Conservation (phyloP, 192 early-diverging fungal species). For the Funneliformis mosseae region DNA sequence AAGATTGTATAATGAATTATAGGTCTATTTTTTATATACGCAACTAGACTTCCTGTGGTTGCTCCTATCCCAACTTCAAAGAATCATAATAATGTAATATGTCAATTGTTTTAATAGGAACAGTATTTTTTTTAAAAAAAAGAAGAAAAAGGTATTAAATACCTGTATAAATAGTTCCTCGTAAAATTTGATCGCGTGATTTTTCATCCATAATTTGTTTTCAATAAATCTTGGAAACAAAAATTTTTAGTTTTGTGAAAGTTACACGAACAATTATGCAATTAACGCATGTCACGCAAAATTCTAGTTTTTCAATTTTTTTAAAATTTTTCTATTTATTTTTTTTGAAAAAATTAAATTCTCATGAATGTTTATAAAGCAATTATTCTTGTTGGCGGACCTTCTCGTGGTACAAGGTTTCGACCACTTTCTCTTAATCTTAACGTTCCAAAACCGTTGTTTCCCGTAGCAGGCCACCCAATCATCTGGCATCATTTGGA, state of each 20-base stretch:
- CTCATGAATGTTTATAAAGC: slow-evolving; percentile 63
- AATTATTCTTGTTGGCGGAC: slow-evolving; percentile 96
- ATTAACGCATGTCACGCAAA: not conserved
- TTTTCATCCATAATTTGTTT: not conserved
- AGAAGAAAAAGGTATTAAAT: not conserved
- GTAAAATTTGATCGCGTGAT: not conserved
- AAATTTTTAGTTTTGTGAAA: not conserved
- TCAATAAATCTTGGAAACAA: not conserved
- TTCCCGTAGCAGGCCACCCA: slow-evolving; percentile 94
- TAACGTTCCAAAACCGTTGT: slow-evolving; percentile 96
- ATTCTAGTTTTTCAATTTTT: not conserved
- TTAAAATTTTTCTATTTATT: not conserved
- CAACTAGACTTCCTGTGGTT: not conserved
- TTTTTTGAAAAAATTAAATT: not conserved
- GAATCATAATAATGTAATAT: not conserved
- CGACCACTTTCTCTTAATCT: slow-evolving; percentile 95
- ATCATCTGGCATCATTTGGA: slow-evolving; percentile 97
- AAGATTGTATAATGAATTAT: not conserved
- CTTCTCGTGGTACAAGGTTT: slow-evolving; percentile 96
- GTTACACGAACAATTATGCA: not conserved
- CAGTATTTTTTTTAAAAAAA: too few species aligned
- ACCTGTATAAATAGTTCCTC: not conserved
- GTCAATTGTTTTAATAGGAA: not conserved
- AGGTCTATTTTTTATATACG: not conserved
- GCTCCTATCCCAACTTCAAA: not conserved